Evolutionary conservation across 2,329 filamentous ascomycete genomes (phyloP).

Genomic region (Hymenoscyphus occultus): DNA sequence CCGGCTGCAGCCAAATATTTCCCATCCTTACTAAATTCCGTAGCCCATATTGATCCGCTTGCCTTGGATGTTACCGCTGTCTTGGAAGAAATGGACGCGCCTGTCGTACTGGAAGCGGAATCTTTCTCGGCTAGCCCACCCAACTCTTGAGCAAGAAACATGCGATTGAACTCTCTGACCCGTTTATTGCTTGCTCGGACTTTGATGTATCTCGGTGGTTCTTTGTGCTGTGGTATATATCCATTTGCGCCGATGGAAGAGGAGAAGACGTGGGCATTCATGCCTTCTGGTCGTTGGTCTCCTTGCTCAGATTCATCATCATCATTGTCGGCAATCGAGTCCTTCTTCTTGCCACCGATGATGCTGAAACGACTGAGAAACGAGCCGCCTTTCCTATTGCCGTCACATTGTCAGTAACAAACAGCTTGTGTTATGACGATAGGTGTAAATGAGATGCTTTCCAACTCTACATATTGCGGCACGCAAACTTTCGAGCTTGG

Average conservation of each 20-base stretch:
- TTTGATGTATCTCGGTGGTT: constrained; percentile 87
- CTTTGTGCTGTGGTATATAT: constrained; percentile 83
- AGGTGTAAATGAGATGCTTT: not conserved
- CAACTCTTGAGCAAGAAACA: constrained; percentile 93
- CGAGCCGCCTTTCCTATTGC: constrained; percentile 73
- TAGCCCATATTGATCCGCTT: constrained; percentile 78
- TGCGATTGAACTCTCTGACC: constrained; percentile 73
- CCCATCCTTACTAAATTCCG: constrained; percentile 90
- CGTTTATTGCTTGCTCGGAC: constrained; percentile 80
- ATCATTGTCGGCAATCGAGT: constrained; percentile 47
- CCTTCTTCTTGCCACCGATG: constrained; percentile 73
- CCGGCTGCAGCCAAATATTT: constrained; percentile 89
- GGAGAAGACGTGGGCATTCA: constrained; percentile 78
- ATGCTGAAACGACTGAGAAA: constrained; percentile 82
- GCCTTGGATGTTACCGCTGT: constrained; percentile 28
- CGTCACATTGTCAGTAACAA: constrained; percentile 11
- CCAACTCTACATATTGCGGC: not conserved
- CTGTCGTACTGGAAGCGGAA: constrained; percentile 20
- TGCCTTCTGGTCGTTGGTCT: constrained; percentile 69
- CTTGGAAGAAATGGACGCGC: constrained; percentile 32
- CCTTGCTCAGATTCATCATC: constrained; percentile 69
- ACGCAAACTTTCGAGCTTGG: not conserved
- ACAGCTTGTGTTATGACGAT: not conserved
- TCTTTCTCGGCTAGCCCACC: constrained; percentile 49
- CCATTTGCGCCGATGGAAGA: constrained; percentile 66